Conservation (phyloP, 2,329 filamentous ascomycete genomes). For the Xylariales sp. region DNA sequence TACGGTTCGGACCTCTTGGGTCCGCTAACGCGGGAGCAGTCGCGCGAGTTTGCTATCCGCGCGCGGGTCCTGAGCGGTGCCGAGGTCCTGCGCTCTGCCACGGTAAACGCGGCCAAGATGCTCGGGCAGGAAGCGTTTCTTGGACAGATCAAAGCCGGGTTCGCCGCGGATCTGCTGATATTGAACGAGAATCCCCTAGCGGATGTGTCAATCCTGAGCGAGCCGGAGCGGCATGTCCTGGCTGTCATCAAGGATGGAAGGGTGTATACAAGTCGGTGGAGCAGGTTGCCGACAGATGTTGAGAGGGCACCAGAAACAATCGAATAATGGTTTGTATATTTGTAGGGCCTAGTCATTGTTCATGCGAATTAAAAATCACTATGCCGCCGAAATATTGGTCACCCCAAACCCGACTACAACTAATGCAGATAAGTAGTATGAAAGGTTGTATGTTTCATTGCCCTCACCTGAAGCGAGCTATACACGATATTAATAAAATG, state of each 20-base stretch:
- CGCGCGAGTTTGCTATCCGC: constrained; percentile 26
- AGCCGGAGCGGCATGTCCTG: constrained; percentile 40
- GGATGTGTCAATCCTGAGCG: constrained; percentile 47
- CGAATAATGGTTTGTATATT: too few relatives aligned
- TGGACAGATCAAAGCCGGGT: constrained; percentile 46
- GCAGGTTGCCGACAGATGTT: constrained; percentile 1
- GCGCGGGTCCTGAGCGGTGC: constrained; percentile 14
- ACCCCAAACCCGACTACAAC: too few relatives aligned
- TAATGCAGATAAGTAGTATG: too few relatives aligned
- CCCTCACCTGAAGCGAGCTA: too few relatives aligned
- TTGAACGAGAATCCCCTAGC: constrained; percentile 49
- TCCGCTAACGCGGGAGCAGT: constrained; percentile 24
- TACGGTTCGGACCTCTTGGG: constrained; percentile 23
- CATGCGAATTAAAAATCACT: too few relatives aligned
- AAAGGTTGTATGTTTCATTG: too few relatives aligned
- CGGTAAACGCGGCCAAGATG: constrained; percentile 46
- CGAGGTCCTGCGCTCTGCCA: constrained; percentile 24
- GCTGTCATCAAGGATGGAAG: constrained; percentile 52
- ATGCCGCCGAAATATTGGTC: too few relatives aligned
- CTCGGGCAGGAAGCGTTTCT: constrained; percentile 39
- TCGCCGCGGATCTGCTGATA: constrained; percentile 48
- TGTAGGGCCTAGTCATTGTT: too few relatives aligned
- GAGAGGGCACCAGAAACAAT: background rate
- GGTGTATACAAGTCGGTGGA: constrained; percentile 22
- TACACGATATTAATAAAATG: too few relatives aligned